Evolutionary conservation across 2,329 filamentous ascomycete species (phyloP), one percentile per base, ranked within the genome.

Genomic region (Raffaelea deltoideospora): DNA sequence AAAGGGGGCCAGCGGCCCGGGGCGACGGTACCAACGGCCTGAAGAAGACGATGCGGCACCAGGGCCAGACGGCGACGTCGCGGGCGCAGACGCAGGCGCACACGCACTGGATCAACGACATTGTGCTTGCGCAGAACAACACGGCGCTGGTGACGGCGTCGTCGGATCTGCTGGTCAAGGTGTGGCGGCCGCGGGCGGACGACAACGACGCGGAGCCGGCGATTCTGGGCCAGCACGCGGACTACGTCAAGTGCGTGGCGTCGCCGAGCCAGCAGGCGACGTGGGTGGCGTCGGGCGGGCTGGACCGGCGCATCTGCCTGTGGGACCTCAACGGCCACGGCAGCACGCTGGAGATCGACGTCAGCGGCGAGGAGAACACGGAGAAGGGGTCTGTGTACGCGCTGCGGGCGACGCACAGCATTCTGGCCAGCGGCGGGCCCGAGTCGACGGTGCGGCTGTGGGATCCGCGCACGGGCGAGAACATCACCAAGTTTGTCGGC

Each of bases 351-450:
- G 80, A 87, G 51, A 92, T 98, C 38, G 77, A 92, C 50, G 78
- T 85, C 31, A 75, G 69, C 41, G 84, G 86, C 35, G 84, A 93
- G 46, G 87, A 93, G 51, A 73, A 76, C 31, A 69, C 71, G 4
- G 83, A 90, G 48, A 98, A 98, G 61, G 90, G 90, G 14, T 96
- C 90, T 19, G 79, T 98, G 4, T 98, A 98, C 56, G 84, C 90
- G 10, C 65, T 98, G 41, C 81, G 79, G 26, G 83, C 79, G 1
- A 83, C 79, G 33, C 76, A 78, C 35, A 82, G 72, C 41, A 75
- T 98, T 38, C 65, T 98, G 37, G 90, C 88, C 23, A 92, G 84
- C 51, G 90, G 90, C 39, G 90, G 90, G 0, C 90, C 90, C 0
- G 90, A 98, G 59, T 90, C 85, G 51, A 85, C 86, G 31, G 83